Evolutionary conservation across 768 basidiomycete genomes (phyloP).

Genomic region (Pholiota microspora): DNA sequence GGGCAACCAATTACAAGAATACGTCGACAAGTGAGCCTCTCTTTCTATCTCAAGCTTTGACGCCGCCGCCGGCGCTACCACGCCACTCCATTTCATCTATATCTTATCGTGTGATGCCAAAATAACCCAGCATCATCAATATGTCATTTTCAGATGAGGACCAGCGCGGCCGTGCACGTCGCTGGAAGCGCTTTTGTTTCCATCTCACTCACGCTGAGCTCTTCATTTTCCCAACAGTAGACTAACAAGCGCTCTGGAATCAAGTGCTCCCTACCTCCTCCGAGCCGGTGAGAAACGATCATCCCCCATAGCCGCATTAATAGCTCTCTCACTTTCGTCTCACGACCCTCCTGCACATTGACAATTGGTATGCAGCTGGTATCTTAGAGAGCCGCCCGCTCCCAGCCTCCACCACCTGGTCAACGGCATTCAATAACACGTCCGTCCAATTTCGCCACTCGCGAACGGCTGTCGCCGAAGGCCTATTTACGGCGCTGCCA

Average conservation of each 20-base stretch:
- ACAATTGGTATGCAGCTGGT: conserved; percentile 35
- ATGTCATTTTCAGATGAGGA: background rate
- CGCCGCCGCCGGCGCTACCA: no score
- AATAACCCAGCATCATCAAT: background rate
- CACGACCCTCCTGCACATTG: background rate
- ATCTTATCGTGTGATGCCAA: background rate
- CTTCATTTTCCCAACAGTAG: conserved; percentile 39
- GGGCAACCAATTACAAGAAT: conserved; percentile 65
- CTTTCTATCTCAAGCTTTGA: background rate
- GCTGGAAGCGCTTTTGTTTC: conserved; percentile 2
- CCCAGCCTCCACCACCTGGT: conserved; percentile 46
- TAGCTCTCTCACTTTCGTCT: conserved; percentile 7
- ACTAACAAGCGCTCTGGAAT: conserved; percentile 47
- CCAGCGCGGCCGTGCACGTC: conserved; percentile 2
- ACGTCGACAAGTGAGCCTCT: conserved; percentile 57
- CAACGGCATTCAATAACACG: conserved; percentile 68
- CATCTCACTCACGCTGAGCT: conserved; percentile 12
- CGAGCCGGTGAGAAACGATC: conserved; percentile 44
- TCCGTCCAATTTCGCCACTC: conserved; percentile 45
- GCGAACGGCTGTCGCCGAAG: background rate
- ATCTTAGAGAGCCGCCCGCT: conserved; percentile 45
- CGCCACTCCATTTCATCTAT: background rate
- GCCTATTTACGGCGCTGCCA: background rate
- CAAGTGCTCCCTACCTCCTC: conserved; percentile 50
- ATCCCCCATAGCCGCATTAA: conserved; percentile 9